phyloP scores from a whole-genome alignment of 306 rosid genomes.

The Mimosa bimucronata region DNA sequence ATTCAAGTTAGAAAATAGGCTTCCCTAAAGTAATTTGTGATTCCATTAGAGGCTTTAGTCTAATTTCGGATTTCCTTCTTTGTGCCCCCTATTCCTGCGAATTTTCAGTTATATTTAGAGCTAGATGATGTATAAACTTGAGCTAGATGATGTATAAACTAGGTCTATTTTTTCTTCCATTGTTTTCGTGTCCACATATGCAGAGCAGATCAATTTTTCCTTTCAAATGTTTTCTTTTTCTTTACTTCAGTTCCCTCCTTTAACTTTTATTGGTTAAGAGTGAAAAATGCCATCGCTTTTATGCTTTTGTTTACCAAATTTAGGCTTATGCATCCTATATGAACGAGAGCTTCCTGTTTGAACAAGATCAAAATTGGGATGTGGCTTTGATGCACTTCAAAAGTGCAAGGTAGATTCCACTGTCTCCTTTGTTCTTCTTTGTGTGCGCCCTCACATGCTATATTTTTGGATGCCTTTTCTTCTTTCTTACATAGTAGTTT shows the following conservation, averaged over 20 bases:
- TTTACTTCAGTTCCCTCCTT: background rate
- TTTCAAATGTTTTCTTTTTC: background rate
- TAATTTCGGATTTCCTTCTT: too few species aligned
- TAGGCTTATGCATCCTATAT: constrained; percentile 96
- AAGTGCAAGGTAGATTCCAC: constrained; percentile 82
- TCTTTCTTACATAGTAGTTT: constrained; percentile 10
- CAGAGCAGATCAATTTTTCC: too few species aligned
- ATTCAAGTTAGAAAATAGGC: too few species aligned
- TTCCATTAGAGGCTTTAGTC: too few species aligned
- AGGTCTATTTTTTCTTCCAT: too few species aligned
- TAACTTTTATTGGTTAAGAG: constrained; percentile 1
- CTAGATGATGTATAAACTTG: too few species aligned
- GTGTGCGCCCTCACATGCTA: constrained; percentile 15
- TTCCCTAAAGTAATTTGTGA: too few species aligned
- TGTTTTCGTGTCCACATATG: too few species aligned
- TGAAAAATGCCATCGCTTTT: constrained; percentile 24
- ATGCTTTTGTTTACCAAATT: constrained; percentile 29
- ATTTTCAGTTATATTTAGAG: too few species aligned
- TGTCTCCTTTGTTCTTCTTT: constrained; percentile 22
- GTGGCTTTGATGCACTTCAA: constrained; percentile 85
- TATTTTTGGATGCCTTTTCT: constrained; percentile 30
- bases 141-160: too few species aligned
- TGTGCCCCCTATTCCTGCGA: too few species aligned
- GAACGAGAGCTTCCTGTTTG: constrained; percentile 95
- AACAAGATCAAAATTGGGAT: constrained; percentile 95